Evolutionary conservation across 768 basidiomycete genomes (phyloP).

Genomic region (Serendipita sp.): DNA sequence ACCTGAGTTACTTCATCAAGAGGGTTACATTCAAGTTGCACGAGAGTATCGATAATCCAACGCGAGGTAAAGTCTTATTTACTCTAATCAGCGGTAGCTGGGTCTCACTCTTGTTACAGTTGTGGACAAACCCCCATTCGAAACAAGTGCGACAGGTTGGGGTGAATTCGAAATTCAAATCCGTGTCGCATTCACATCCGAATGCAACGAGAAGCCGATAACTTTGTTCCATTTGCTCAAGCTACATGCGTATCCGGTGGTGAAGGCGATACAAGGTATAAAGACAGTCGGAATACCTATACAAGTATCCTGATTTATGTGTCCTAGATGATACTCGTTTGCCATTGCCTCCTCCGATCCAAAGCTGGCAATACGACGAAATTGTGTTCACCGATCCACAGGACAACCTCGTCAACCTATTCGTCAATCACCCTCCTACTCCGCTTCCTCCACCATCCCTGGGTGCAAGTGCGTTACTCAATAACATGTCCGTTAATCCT

Average conservation of each 20-base stretch:
- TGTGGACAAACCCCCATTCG: conserved; percentile 85
- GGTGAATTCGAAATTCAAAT: conserved; percentile 97
- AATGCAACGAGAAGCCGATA: conserved; percentile 83
- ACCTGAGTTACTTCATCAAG: conserved; percentile 82
- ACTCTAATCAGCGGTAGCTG: background rate
- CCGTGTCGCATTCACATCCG: conserved; percentile 72
- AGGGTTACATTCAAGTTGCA: conserved; percentile 95
- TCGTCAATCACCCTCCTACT: conserved; percentile 72
- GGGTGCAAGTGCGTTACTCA: conserved; percentile 57
- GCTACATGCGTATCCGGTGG: conserved; percentile 63
- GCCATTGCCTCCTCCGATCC: conserved; percentile 38
- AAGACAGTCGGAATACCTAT: conserved; percentile 49
- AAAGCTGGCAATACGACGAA: conserved; percentile 99
- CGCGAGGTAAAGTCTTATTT: conserved; percentile 47
- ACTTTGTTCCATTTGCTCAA: conserved; percentile 87
- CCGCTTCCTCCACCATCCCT: conserved; percentile 48
- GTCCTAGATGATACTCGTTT: conserved; percentile 16
- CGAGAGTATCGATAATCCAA: conserved; percentile 87
- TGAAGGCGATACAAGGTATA: conserved; percentile 14
- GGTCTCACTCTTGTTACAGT: conserved; percentile 30
- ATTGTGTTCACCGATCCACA: conserved; percentile 92
- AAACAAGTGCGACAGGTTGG: conserved; percentile 96
- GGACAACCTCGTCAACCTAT: conserved; percentile 64
- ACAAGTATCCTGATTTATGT: conserved; percentile 48
- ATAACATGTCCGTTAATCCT: background rate